These are phyloP conservation scores for Glarea lozoyensis DNA, from an alignment of 495 filamentous ascomycete genomes.

Conservation along the genomic window DNA sequence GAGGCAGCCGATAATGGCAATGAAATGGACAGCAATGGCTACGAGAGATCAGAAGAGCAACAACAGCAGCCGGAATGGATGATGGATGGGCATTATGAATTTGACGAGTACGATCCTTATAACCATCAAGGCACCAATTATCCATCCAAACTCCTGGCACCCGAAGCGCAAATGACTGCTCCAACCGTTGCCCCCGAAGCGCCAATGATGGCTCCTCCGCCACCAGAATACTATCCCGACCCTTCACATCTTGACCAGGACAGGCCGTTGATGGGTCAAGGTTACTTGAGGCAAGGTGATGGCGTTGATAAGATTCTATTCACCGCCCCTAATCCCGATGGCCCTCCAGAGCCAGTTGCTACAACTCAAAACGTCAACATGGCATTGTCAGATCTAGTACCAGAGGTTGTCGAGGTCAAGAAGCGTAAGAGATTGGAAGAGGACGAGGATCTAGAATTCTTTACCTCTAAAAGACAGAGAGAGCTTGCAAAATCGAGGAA, in stretches of 20 bases:
- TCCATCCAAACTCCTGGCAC: slow-evolving; percentile 8
- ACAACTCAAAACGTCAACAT: slow-evolving; percentile 8
- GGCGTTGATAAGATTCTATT: slow-evolving; percentile 17
- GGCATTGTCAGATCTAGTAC: slow-evolving; percentile 16
- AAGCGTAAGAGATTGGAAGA: slow-evolving; percentile 8
- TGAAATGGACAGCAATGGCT: slow-evolving; percentile 1
- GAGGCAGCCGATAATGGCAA: not conserved
- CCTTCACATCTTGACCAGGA: slow-evolving; percentile 30
- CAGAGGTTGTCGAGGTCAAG: slow-evolving; percentile 5
- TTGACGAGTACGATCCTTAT: slow-evolving; percentile 7
- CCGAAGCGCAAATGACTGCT: not conserved
- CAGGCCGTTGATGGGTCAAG: slow-evolving; percentile 43
- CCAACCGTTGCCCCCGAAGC: slow-evolving; percentile 3
- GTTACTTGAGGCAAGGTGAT: slow-evolving; percentile 45
- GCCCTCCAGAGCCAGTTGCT: not conserved
- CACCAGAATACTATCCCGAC: slow-evolving; percentile 30
- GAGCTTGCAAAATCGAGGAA: slow-evolving; percentile 9
- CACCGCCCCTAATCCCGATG: slow-evolving; percentile 11
- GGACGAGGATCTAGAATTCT: slow-evolving; percentile 16
- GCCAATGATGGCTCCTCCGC: slow-evolving; percentile 1
- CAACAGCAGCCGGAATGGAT: not conserved
- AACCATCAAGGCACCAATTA: slow-evolving; percentile 6
- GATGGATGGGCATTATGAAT: slow-evolving; percentile 14
- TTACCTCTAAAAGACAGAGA: slow-evolving; percentile 15
- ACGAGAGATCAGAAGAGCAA: not conserved